phyloP scores from a whole-genome alignment of 352 stramenopile genomes.

The Globisporangium sylvaticum region DNA sequence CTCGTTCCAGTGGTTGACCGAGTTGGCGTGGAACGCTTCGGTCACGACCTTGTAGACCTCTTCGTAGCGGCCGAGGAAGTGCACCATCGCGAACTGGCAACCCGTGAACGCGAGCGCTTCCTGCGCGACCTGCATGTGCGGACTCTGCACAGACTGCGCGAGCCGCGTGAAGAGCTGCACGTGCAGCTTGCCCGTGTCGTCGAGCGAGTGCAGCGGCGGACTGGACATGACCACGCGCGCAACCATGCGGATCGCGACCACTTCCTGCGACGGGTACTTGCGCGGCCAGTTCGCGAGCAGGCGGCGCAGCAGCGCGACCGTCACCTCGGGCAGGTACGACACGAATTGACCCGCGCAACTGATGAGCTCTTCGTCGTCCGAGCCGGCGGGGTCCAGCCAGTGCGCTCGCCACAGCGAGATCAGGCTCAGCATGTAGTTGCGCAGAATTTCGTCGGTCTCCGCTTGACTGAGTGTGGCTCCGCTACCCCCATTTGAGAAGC shows the following conservation, averaged over 20 bases:
- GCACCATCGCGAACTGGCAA: conserved; percentile 75
- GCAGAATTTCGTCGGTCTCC: conserved; percentile 48
- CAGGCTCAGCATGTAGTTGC: conserved; percentile 68
- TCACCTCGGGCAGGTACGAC: conserved; percentile 71
- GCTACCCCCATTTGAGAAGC: conserved; percentile 17
- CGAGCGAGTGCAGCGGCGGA: conserved; percentile 49
- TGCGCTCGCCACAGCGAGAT: conserved; percentile 68
- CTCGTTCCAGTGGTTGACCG: conserved; percentile 69
- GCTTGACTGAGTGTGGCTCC: conserved; percentile 22
- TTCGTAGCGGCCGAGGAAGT: conserved; percentile 65
- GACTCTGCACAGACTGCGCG: conserved; percentile 50
- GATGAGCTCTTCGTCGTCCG: conserved; percentile 82
- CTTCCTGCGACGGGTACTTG: conserved; percentile 62
- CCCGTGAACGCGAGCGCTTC: conserved; percentile 80
- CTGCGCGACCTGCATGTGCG: conserved; percentile 69
- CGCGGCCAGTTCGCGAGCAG: conserved; percentile 62
- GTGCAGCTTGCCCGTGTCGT: conserved; percentile 29
- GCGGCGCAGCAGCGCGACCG: conserved; percentile 42
- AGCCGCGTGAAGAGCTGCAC: conserved; percentile 55
- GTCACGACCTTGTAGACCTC: conserved; percentile 67
- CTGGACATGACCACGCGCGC: conserved; percentile 85
- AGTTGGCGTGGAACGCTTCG: conserved; percentile 55
- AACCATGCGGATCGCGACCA: conserved; percentile 75
- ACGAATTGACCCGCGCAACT: conserved; percentile 80
- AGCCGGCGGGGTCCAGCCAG: conserved; percentile 69